Evolutionary conservation across 192 early-diverging fungal genomes (phyloP).

Genomic region (Coemansia sp.): DNA sequence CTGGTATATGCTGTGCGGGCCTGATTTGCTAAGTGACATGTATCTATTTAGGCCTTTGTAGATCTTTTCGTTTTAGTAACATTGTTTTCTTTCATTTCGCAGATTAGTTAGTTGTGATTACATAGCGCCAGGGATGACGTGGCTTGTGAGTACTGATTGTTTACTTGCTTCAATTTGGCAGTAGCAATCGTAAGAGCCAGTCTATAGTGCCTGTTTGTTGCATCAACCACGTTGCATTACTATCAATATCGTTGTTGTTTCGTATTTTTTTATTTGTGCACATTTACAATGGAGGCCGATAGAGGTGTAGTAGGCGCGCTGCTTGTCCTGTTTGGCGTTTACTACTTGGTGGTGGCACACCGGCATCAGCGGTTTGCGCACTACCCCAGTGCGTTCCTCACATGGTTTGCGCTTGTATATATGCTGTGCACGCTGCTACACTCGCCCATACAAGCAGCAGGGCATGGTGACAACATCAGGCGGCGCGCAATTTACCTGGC

Average conservation of each 20-base stretch:
- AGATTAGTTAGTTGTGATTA: not conserved
- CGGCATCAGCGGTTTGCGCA: not conserved
- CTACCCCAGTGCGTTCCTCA: not conserved
- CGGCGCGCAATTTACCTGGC: slow-evolving; percentile 8
- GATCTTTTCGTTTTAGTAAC: not conserved
- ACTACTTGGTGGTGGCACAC: slow-evolving; percentile 8
- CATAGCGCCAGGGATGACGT: not conserved
- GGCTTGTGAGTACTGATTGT: not conserved
- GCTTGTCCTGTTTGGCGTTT: not conserved
- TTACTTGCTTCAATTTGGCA: not conserved
- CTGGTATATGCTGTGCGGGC: not conserved
- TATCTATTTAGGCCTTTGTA: not conserved
- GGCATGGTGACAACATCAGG: not conserved
- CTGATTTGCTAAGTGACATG: not conserved
- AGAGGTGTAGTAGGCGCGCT: not conserved
- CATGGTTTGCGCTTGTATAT: slow-evolving; percentile 2
- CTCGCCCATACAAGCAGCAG: not conserved
- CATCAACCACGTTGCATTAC: not conserved
- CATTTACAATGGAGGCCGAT: not conserved
- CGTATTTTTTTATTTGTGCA: not conserved
- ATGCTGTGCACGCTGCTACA: slow-evolving; percentile 9
- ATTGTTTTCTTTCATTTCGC: not conserved
- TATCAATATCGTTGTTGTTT: not conserved
- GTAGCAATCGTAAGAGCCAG: not conserved
- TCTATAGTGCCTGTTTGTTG: not conserved